Base-by-base conservation (phyloP, 768 basidiomycete genomes). In the Mycena maculata region DNA sequence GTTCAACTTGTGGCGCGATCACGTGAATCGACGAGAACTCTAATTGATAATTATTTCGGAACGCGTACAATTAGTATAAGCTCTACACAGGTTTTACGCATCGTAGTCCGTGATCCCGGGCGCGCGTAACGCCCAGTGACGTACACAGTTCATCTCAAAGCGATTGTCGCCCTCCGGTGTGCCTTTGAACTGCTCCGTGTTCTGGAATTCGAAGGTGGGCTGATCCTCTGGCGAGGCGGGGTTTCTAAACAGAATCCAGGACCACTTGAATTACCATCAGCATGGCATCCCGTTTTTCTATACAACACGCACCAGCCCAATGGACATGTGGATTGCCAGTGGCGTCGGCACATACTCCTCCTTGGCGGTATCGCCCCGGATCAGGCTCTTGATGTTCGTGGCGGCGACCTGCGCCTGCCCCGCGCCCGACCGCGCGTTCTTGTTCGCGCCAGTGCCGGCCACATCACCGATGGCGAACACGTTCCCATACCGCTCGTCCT, bases 401-500 rank as follows among this genome's bases (percentile, higher is more conserved):
- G 79, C 82, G 3, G 82, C 84, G 4, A 84, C 73, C 28, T 77
- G 75, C 20, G 77, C 77, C 71, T 84, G 83, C 45, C 72, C 74
- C 63, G 76, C 73, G 11, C 82, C 80, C 13, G 77, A 81, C 36
- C 82, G 76, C 0, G 82, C 85, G 18, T 84, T 84, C 31, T 85
- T 84, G 38, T 79, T 77, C 3, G 82, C 85, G 5, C 83, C 82
- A 7, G 82, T 82, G 63, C 84, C 82, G 1, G 84, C 85, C 6
- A 82, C 80, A 47, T 87, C 86, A 10, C 85, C 85, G 25, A 86
- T 72, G 0, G 83, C 83, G 63, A 85, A 87, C 0, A 86, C 69
- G 44, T 82, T 77, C 2, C 76, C 74, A 62, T 78, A 78, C 1
- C 74, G 70, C 49, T 65, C 71, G 57, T 73, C 67, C 18, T 48